Base-by-base conservation (phyloP, 1,139 yeast genomes). In the Meyerozyma sp. region DNA sequence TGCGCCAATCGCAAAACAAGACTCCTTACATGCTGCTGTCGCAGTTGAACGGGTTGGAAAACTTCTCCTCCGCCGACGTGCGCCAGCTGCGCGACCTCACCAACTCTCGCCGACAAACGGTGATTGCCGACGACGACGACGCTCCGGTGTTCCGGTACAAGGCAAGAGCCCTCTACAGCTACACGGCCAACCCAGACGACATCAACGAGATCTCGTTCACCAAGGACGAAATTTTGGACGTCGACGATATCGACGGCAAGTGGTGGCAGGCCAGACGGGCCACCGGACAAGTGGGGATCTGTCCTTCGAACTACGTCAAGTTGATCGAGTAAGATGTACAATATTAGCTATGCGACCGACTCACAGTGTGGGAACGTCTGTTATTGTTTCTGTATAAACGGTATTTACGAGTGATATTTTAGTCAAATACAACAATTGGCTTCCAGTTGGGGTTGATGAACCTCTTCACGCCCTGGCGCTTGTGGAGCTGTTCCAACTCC, bases 211-310 rank as follows among this genome's bases (percentile, higher is more conserved):
- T 93, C 36, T 85, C 96, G 5, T 93, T 93, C 59, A 80, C 77
- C 48, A 90, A 91, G 63, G 97, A 93, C 48, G 98, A 93, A 63
- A 71, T 90, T 25, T 76, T 93, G 61, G 91, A 86, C 56, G 95
- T 93, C 39, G 90, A 89, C 55, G 98, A 93, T 59, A 87, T 89
- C 46, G 89, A 88, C 52, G 97, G 98, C 42, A 84, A 94, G 68
- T 93, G 98, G 98, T 93, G 98, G 98, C 96, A 90, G 66, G 98
- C 96, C 30, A 81, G 87, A 59, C 80, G 91, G 58, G 75, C 84
- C 16, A 84, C 81, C 55, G 98, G 98, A 40, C 95, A 90, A 62
- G 87, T 89, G 42, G 98, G 98, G 54, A 93, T 93, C 55, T 91
- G 96, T 64, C 98, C 98, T 42, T 85, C 95, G 52, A 93, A 93